These are phyloP conservation scores for Thielaviopsis punctulata DNA, from an alignment of 2,329 filamentous ascomycete species.

Conservation along the genomic window DNA sequence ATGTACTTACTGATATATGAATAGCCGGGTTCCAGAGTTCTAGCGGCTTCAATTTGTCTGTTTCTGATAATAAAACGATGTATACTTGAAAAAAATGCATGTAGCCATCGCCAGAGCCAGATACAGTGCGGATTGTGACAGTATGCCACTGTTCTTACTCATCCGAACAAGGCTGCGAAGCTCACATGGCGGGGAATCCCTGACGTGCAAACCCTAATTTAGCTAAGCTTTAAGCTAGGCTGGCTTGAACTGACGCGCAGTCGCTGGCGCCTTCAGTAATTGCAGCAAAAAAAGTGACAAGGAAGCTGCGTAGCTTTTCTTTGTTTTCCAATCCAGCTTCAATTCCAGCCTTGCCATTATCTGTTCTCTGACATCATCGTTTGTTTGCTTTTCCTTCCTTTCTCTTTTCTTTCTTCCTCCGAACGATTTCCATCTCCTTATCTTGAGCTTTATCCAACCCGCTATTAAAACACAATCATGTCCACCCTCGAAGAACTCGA, in stretches of 20 bases:
- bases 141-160: neutral
- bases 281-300: neutral
- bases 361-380: neutral
- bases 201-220: neutral
- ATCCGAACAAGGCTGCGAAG: neutral
- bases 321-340: neutral
- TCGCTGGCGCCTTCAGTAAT: slow-evolving; percentile 2
- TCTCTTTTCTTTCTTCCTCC: neutral
- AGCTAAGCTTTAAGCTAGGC: neutral
- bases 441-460: neutral
- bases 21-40: no score
- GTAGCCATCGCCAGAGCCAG: neutral
- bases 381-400: neutral
- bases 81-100: neutral
- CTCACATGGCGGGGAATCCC: no score
- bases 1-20: no score
- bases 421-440: neutral
- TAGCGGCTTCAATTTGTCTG: neutral
- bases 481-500: slow-evolving; percentile 86
- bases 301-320: neutral
- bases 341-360: neutral
- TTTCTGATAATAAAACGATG: no score
- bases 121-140: neutral
- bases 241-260: slow-evolving; percentile 4
- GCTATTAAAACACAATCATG: slow-evolving; percentile 34